These are phyloP conservation scores for Rugonectria rugulosa DNA, from an alignment of 2,329 filamentous ascomycete genomes.

Conservation along the genomic window DNA sequence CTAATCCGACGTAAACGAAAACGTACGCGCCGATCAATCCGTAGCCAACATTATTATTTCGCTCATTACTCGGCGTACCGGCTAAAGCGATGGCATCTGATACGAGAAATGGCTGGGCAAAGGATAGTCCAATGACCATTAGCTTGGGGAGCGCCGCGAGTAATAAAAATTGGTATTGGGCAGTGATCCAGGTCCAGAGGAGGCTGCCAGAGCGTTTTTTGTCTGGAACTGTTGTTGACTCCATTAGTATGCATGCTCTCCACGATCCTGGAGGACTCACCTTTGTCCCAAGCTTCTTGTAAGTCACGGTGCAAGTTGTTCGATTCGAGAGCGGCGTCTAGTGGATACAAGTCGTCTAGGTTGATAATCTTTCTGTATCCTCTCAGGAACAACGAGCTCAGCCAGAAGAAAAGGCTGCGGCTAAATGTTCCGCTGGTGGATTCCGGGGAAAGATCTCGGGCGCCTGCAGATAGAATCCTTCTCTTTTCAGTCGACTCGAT, in stretches of 20 bases:
- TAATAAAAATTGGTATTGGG: not conserved
- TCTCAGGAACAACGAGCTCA: not conserved
- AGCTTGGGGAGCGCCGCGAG: not conserved
- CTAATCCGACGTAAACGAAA: not conserved
- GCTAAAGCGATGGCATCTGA: not conserved
- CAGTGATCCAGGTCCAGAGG: not conserved
- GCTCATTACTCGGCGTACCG: not conserved
- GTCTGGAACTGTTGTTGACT: not conserved
- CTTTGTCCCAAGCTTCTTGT: not conserved
- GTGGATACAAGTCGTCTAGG: not conserved
- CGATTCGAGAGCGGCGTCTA: not conserved
- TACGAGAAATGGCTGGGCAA: constrained; percentile 2
- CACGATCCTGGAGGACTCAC: no score
- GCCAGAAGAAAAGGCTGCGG: not conserved
- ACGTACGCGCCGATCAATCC: not conserved
- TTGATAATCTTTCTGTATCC: not conserved
- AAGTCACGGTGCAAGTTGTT: not conserved
- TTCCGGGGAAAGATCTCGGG: not conserved
- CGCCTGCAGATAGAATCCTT: not conserved
- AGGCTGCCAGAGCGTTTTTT: not conserved
- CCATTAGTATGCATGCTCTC: not conserved
- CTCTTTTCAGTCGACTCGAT: not conserved
- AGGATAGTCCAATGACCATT: not conserved
- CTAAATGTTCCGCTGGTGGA: not conserved
- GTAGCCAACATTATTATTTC: not conserved